phyloP scores from a whole-genome alignment of 441 rosid species.

The Biscutella laevigata region DNA sequence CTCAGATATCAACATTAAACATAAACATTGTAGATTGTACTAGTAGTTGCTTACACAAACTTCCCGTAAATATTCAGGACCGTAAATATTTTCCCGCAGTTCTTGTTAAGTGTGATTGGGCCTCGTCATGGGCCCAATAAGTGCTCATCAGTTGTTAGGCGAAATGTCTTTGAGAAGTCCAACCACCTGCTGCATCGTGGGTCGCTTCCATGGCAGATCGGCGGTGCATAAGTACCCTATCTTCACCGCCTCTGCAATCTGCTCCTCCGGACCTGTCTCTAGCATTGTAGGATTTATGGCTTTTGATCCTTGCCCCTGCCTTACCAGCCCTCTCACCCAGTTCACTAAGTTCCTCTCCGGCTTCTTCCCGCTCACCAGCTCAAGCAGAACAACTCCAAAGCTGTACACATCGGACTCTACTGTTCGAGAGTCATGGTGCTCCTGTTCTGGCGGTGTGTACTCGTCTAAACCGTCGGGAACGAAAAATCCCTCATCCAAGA shows the following conservation, averaged over 20 bases:
- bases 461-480: slow-evolving; percentile 48
- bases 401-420: slow-evolving; percentile 80
- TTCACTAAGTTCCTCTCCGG: slow-evolving; percentile 53
- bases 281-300: slow-evolving; percentile 59
- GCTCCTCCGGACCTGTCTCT: slow-evolving; percentile 37
- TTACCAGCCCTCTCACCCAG: slow-evolving; percentile 74
- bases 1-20: neutral
- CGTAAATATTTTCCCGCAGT: too few relatives aligned
- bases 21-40: too few relatives aligned
- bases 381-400: slow-evolving; percentile 81
- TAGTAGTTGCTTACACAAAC: slow-evolving; percentile 1
- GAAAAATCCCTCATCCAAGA: slow-evolving; percentile 59
- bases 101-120: neutral
- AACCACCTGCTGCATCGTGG: slow-evolving; percentile 90
- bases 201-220: slow-evolving; percentile 74
- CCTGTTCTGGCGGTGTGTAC: slow-evolving; percentile 60
- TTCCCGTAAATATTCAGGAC: too few relatives aligned
- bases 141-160: neutral
- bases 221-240: slow-evolving; percentile 92
- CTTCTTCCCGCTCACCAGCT: slow-evolving; percentile 72
- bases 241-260: slow-evolving; percentile 81
- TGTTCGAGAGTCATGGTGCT: slow-evolving; percentile 39
- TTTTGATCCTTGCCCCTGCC: slow-evolving; percentile 44
- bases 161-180: slow-evolving; percentile 83
- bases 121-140: neutral